phyloP scores from a whole-genome alignment of 306 rosid genomes.

The Cercis canadensis region DNA sequence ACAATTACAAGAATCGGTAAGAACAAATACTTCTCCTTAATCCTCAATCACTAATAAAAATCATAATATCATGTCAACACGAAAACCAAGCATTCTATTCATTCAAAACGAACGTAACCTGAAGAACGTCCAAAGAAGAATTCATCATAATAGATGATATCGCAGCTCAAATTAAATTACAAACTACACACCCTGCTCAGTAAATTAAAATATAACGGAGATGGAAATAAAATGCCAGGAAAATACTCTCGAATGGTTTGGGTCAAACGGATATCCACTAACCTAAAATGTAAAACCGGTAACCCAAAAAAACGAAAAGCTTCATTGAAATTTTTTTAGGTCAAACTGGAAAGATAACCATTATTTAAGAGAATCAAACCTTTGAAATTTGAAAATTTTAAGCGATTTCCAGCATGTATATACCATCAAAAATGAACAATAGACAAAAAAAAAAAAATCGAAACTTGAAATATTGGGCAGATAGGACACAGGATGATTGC shows the following conservation, averaged over 20 bases:
- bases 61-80: too few relatives aligned
- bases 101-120: too few relatives aligned
- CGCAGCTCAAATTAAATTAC: too few relatives aligned
- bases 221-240: neutral
- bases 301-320: neutral
- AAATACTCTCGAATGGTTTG: neutral
- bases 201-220: too few relatives aligned
- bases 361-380: neutral
- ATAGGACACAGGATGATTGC: neutral
- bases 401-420: neutral
- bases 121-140: too few relatives aligned
- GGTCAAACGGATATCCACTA: neutral
- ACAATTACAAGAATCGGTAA: too few relatives aligned
- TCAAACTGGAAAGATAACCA: conserved; percentile 8
- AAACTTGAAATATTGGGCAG: neutral
- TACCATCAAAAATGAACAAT: neutral
- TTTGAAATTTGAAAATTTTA: too few relatives aligned
- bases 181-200: too few relatives aligned
- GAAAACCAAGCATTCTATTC: too few relatives aligned
- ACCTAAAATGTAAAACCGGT: neutral
- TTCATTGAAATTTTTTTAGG: neutral
- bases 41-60: too few relatives aligned
- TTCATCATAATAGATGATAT: too few relatives aligned
- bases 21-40: too few relatives aligned
- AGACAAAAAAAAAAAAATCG: neutral